Base-by-base conservation (phyloP, 352 stramenopile genomes). In the Phytopythium sindhum region DNA sequence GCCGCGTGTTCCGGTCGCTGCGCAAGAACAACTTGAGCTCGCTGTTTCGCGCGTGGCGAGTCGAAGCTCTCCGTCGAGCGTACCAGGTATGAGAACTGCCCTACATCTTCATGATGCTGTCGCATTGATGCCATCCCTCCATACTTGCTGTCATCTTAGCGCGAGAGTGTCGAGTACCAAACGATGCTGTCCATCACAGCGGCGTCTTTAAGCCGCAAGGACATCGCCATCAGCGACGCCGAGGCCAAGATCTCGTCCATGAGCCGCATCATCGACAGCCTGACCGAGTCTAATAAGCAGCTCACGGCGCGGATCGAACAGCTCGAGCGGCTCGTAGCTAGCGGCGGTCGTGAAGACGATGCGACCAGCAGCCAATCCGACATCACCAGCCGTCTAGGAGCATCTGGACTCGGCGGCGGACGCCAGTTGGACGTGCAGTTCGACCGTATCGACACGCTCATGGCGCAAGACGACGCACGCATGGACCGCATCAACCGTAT, bases 161-260 rank as follows among this genome's bases (percentile, higher is more conserved):
- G 84, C 11, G 83, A 92, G 61, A 92, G 80, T 35, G 69, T 75
- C 39, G 85, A 94, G 54, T 91, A 91, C 65, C 83, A 94, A 68
- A 77, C 80, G n/a, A 91, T 91, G 81, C 64, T 91, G 23, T 91
- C 84, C 0, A 80, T 91, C 67, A 91, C 83, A 5, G 80, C 81
- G 19, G 73, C 84, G 45, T 90, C 84, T 21, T 70, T 91, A 17
- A 91, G 80, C 42, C 83, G 82, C 42, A 94, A 94, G 63, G 85
- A 92, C 56, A 81, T 90, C 19, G 66, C 80, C 57, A 83, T 94
- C 47, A 74, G 73, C 0, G 80, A 90, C 28, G 71, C 77, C 14
- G 78, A 90, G 55, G 75, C 70, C 21, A 91, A 90, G 57, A 77
- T 89, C 17, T 74, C 72, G 29, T 88, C 83, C 45, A 90, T 94